phyloP scores from a whole-genome alignment of 192 early-diverging fungal genomes.

The Coemansia sp. region DNA sequence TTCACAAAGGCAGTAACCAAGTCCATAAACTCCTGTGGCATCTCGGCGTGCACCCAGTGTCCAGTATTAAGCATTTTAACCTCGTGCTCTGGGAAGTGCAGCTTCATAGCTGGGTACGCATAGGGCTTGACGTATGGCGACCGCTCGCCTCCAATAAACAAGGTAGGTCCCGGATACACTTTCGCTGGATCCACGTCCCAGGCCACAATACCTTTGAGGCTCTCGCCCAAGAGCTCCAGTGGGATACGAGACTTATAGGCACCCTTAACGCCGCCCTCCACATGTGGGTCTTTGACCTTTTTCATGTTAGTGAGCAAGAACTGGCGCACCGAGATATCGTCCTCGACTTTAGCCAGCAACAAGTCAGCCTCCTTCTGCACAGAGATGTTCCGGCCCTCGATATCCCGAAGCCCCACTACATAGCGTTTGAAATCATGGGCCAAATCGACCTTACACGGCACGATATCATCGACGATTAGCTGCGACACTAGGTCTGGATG shows the following conservation, averaged over 20 bases:
- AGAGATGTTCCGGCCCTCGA: slow-evolving; percentile 54
- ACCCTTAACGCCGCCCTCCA: slow-evolving; percentile 12
- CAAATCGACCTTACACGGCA: slow-evolving; percentile 58
- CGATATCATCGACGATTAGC: slow-evolving; percentile 74
- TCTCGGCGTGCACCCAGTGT: slow-evolving; percentile 91
- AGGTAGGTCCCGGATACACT: slow-evolving; percentile 63
- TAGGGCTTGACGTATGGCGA: slow-evolving; percentile 69
- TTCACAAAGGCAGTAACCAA: slow-evolving; percentile 59
- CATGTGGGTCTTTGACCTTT: slow-evolving; percentile 25
- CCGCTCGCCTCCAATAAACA: slow-evolving; percentile 82
- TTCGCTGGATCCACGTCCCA: slow-evolving; percentile 49
- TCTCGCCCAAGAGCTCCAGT: slow-evolving; percentile 64
- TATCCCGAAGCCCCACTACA: slow-evolving; percentile 60
- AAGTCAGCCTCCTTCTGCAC: slow-evolving; percentile 66
- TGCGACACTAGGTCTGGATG: slow-evolving; percentile 57
- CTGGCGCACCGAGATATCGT: slow-evolving; percentile 64
- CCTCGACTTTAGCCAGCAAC: slow-evolving; percentile 58
- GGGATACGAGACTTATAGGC: slow-evolving; percentile 75
- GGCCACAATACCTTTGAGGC: slow-evolving; percentile 56
- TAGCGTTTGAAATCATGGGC: slow-evolving; percentile 63
- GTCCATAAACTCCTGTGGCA: slow-evolving; percentile 65
- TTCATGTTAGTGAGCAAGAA: slow-evolving; percentile 95
- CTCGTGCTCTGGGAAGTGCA: slow-evolving; percentile 72
- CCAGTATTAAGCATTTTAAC: slow-evolving; percentile 77
- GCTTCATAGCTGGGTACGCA: slow-evolving; percentile 59